Percentiles rank a stretch among this genome's conserved stretches.
These are phyloP conservation scores for Fusarium fracticaudum DNA, from an alignment of 2,329 filamentous ascomycete species.

Conservation along the genomic window DNA sequence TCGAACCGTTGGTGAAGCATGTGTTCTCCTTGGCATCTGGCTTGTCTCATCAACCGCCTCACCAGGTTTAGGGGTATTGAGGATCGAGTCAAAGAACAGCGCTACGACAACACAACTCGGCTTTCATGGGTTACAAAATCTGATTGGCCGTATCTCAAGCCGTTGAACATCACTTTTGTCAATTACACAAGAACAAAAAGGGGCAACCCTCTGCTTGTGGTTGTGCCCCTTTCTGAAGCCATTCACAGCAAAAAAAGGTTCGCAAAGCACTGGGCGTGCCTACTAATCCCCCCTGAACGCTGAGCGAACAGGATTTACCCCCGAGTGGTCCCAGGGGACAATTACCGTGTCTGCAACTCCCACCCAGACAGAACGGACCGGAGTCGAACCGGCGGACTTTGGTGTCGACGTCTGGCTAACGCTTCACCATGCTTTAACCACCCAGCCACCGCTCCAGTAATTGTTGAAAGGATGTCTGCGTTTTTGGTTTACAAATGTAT, in stretches of 20 bases:
- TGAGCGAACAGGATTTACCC: slow-evolving; percentile 2
- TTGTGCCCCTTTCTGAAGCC: background rate
- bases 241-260: slow-evolving; percentile 6
- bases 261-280: slow-evolving; percentile 18
- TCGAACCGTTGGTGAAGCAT: fast-evolving
- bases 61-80: background rate
- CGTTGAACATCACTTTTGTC: background rate
- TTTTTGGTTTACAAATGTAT: background rate
- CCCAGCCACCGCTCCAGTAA: background rate
- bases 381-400: slow-evolving; percentile 1
- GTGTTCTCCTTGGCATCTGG: background rate
- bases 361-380: background rate
- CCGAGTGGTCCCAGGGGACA: background rate
- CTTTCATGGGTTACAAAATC: background rate
- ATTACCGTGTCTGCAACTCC: background rate
- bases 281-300: slow-evolving; percentile 19
- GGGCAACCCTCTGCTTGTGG: fast-evolving
- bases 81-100: background rate
- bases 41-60: background rate
- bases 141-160: fast-evolving
- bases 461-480: background rate
- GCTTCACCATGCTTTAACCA: slow-evolving; percentile 3
- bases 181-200: background rate
- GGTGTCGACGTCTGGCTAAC: fast-evolving
- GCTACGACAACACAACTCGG: background rate